Evolutionary conservation across 2,329 filamentous ascomycete genomes (phyloP).

Genomic region (Fonsecaea multimorphosa): DNA sequence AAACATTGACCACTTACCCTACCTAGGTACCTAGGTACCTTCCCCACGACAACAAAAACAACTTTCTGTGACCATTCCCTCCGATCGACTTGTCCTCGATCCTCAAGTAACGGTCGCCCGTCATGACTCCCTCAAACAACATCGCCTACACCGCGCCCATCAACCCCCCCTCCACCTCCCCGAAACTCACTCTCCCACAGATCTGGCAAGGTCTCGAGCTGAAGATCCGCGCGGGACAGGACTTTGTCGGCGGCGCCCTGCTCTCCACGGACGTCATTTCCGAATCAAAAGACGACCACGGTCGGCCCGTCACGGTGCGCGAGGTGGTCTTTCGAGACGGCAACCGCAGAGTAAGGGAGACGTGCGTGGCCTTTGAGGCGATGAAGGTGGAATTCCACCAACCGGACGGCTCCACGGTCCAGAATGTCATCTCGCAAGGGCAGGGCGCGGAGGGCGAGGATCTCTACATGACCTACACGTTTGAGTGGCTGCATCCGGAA

Average conservation of each 20-base stretch:
- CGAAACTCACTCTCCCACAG: conserved; percentile 44
- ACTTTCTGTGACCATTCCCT: not conserved
- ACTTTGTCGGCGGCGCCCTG: conserved; percentile 42
- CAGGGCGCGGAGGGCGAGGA: conserved; percentile 44
- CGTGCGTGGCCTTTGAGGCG: conserved; percentile 37
- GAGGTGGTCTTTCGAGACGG: conserved; percentile 41
- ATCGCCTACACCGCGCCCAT: conserved; percentile 48
- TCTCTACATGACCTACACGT: conserved; percentile 51
- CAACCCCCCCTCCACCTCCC: conserved; percentile 44
- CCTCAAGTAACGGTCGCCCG: not conserved
- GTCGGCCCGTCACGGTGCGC: conserved; percentile 38
- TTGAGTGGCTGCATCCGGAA: conserved; percentile 49
- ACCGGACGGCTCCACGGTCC: conserved; percentile 39
- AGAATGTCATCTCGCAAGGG: conserved; percentile 45
- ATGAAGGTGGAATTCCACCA: conserved; percentile 42
- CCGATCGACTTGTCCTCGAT: not conserved
- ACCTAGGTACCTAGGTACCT: too few relatives aligned
- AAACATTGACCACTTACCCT: not conserved
- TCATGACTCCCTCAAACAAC: conserved; percentile 42
- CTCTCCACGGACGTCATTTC: conserved; percentile 38
- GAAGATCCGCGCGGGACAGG: conserved; percentile 41
- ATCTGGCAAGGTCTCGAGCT: conserved; percentile 46
- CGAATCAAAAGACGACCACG: conserved; percentile 28
- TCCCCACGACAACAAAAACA: not conserved
- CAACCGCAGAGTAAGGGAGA: conserved; percentile 38